Conservation (phyloP, 768 basidiomycete species). For the Gautieria morchelliformis region DNA sequence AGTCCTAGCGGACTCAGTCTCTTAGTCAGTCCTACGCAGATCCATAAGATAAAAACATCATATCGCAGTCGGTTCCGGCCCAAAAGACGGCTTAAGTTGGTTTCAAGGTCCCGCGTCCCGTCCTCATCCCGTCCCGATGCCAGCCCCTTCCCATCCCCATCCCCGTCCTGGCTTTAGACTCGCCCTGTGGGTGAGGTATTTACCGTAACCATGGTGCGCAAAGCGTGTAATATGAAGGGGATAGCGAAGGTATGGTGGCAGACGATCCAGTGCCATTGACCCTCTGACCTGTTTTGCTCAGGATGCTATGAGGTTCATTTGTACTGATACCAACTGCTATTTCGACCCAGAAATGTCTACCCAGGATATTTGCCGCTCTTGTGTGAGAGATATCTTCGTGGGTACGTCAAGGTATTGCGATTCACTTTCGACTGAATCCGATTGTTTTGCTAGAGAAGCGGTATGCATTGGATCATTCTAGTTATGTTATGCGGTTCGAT, state of each 20-base stretch:
- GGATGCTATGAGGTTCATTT: background rate
- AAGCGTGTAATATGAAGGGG: conserved; percentile 56
- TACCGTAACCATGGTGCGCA: conserved; percentile 43
- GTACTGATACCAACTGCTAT: conserved; percentile 30
- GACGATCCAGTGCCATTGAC: background rate
- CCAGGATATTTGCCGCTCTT: conserved; percentile 49
- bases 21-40: too few relatives aligned
- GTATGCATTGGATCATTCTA: conserved; percentile 62
- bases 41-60: too few relatives aligned
- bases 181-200: too few relatives aligned
- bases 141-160: too few relatives aligned
- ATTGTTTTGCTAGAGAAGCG: conserved; percentile 40
- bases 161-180: too few relatives aligned
- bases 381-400: conserved; percentile 46
- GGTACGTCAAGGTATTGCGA: conserved; percentile 29
- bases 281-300: background rate
- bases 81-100: too few relatives aligned
- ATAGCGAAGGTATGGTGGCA: conserved; percentile 39
- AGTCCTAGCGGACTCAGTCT: too few relatives aligned
- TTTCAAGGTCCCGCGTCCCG: too few relatives aligned
- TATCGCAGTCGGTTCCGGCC: too few relatives aligned
- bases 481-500: conserved; percentile 50
- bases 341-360: conserved; percentile 41
- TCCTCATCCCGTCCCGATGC: too few relatives aligned
- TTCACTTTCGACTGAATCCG: background rate